Percentiles rank a stretch among this genome's conserved stretches.
Evolutionary conservation across 164 flowering plant genomes (phyloP).

Genomic region (Amborella trichopoda): DNA sequence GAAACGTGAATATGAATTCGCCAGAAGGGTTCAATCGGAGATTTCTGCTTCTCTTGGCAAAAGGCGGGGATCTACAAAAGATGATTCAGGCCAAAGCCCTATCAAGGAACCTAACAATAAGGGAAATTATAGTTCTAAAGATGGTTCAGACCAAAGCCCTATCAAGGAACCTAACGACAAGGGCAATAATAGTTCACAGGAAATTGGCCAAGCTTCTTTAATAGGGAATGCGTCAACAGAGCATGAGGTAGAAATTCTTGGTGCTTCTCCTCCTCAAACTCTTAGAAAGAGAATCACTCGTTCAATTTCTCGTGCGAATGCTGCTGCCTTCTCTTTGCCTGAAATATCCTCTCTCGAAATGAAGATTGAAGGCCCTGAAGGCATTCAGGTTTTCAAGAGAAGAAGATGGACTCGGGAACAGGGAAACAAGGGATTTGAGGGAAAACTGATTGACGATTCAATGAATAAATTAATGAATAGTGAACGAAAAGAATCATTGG

Average conservation of each 20-base stretch:
- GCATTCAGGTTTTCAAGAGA: neutral
- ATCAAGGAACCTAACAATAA: neutral
- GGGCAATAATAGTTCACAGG: constrained; percentile 5
- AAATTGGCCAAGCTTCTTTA: neutral
- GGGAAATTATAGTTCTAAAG: constrained; percentile 5
- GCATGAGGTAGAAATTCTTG: constrained; percentile 1
- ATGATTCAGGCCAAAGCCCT: neutral
- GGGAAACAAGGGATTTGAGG: too few relatives aligned
- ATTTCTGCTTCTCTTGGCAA: constrained; percentile 9
- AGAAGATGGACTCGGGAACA: neutral
- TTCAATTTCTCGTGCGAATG: neutral
- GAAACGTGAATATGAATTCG: constrained; percentile 25
- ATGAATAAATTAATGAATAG: too few relatives aligned
- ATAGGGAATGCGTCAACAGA: neutral
- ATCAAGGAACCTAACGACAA: neutral
- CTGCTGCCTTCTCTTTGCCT: neutral
- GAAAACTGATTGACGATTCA: too few relatives aligned
- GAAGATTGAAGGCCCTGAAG: neutral
- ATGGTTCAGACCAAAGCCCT: neutral
- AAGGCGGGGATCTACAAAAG: constrained; percentile 7
- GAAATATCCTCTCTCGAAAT: neutral
- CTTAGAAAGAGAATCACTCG: neutral
- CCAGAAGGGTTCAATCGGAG: constrained; percentile 16
- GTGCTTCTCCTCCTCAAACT: neutral
- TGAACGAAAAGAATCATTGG: too few relatives aligned